These are phyloP conservation scores for Talaromyces atroroseus DNA, from an alignment of 2,329 filamentous ascomycete species.

Conservation along the genomic window DNA sequence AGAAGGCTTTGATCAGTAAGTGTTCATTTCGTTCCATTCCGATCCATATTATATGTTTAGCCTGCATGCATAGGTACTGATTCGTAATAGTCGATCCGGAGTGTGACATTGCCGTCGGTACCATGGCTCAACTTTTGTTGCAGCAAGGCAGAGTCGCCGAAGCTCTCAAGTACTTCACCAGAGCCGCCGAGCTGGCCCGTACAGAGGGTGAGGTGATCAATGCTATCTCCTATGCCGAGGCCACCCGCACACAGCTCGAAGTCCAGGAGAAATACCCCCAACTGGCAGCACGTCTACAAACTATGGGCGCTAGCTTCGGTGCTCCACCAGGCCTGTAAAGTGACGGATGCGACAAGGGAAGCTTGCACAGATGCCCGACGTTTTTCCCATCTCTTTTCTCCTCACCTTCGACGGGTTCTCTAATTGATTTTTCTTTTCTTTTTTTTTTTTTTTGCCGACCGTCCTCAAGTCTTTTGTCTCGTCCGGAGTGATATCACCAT, in stretches of 20 bases:
- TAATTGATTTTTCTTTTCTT: neutral
- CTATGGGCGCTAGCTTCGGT: constrained; percentile 46
- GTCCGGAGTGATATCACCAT: constrained; percentile 2
- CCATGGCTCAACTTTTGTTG: constrained; percentile 94
- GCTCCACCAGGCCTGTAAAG: constrained; percentile 30
- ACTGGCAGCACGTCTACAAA: constrained; percentile 65
- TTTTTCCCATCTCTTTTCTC: neutral
- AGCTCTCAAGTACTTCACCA: constrained; percentile 94
- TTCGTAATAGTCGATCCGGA: constrained; percentile 75
- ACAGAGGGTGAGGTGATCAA: constrained; percentile 96
- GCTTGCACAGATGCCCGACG: neutral
- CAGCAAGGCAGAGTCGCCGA: constrained; percentile 97
- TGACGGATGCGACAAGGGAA: constrained; percentile 10
- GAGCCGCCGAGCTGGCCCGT: constrained; percentile 85
- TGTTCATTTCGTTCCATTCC: constrained; percentile 18
- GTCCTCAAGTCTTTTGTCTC: neutral
- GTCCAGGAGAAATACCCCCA: constrained; percentile 83
- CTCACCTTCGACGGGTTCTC: constrained; percentile 6
- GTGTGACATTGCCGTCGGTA: constrained; percentile 96
- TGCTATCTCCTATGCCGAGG: constrained; percentile 92
- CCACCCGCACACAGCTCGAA: constrained; percentile 90
- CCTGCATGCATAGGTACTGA: constrained; percentile 10
- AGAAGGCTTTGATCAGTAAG: constrained; percentile 95
- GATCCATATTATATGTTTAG: too few species aligned
- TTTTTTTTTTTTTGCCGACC: too few species aligned